A percentile compares a stretch with the other conserved stretches of the same genome.
Conservation (phyloP, 2,329 filamentous ascomycete genomes). For the Cladophialophora chaetospira region DNA sequence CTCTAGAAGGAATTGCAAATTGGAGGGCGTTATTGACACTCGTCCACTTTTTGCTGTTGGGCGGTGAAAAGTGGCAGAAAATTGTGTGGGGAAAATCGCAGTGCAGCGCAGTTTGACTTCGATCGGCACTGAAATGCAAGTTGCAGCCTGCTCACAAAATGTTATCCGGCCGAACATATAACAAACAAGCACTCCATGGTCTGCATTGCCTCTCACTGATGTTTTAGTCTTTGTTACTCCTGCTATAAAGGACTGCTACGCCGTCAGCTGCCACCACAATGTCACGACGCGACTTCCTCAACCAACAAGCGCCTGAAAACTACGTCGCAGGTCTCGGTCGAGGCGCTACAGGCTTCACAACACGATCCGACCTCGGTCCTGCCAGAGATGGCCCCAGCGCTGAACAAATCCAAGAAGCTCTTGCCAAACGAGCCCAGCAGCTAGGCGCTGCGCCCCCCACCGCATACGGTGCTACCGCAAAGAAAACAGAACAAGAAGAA, state of each 20-base stretch:
- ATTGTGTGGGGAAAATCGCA: background rate
- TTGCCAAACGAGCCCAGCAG: slow-evolving; percentile 87
- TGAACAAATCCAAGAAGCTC: slow-evolving; percentile 96
- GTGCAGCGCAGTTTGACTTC: background rate
- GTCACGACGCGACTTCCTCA: slow-evolving; percentile 81
- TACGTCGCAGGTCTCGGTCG: slow-evolving; percentile 95
- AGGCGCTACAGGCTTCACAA: slow-evolving; percentile 97
- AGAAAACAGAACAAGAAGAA: slow-evolving; percentile 68
- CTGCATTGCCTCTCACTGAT: too few species aligned
- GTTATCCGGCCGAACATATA: too few species aligned
- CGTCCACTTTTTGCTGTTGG: slow-evolving; percentile 26
- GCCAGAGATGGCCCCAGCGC: slow-evolving; percentile 93
- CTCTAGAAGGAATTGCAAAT: too few species aligned
- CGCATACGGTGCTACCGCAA: slow-evolving; percentile 66
- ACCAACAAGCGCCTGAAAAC: slow-evolving; percentile 80
- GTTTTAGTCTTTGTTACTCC: too few species aligned
- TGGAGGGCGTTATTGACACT: too few species aligned
- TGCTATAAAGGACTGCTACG: background rate
- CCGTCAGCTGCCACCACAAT: slow-evolving; percentile 44
- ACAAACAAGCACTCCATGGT: too few species aligned
- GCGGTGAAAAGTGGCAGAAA: slow-evolving; percentile 22
- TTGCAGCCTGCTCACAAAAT: background rate
- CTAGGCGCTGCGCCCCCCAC: slow-evolving; percentile 72
- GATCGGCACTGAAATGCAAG: background rate
- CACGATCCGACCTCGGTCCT: slow-evolving; percentile 91